Evolutionary conservation across 2,329 filamentous ascomycete genomes (phyloP).

Genomic region (Cryoendolithus antarcticus): DNA sequence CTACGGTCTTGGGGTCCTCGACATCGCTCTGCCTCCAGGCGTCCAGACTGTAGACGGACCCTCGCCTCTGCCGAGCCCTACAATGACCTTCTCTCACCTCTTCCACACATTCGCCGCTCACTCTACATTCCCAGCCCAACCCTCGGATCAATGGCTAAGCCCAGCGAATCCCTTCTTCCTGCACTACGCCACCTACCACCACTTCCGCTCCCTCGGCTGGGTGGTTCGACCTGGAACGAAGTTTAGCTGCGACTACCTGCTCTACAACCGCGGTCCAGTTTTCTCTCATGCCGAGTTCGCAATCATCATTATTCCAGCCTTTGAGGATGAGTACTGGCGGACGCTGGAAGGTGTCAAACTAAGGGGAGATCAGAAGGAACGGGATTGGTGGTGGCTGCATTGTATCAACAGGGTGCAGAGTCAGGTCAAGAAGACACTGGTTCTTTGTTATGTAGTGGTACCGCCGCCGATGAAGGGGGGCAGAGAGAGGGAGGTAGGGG

Average conservation of each 20-base stretch:
- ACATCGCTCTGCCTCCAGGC: slow-evolving; percentile 39
- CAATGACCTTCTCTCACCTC: slow-evolving; percentile 14
- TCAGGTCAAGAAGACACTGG: slow-evolving; percentile 79
- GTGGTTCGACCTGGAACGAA: slow-evolving; percentile 86
- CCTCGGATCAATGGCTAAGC: slow-evolving; percentile 39
- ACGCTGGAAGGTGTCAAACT: slow-evolving; percentile 31
- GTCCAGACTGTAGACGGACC: slow-evolving; percentile 12
- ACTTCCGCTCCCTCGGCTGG: slow-evolving; percentile 93
- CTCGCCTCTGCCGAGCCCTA: slow-evolving; percentile 6
- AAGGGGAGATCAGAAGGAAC: slow-evolving; percentile 38
- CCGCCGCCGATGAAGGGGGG: slow-evolving; percentile 50
- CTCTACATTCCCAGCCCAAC: slow-evolving; percentile 40
- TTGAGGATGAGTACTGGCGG: slow-evolving; percentile 60
- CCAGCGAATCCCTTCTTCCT: slow-evolving; percentile 77
- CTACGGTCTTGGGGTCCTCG: slow-evolving; percentile 66
- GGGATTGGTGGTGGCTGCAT: slow-evolving; percentile 72
- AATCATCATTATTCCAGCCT: slow-evolving; percentile 71
- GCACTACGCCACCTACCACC: slow-evolving; percentile 83
- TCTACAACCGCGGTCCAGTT: slow-evolving; percentile 85
- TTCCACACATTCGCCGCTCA: slow-evolving; percentile 43
- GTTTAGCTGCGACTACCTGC: slow-evolving; percentile 86
- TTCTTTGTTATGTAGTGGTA: slow-evolving; percentile 84
- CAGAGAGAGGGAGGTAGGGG: slow-evolving; percentile 34
- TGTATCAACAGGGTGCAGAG: slow-evolving; percentile 79
- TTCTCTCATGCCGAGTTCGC: slow-evolving; percentile 95